A percentile compares a stretch with the other conserved stretches of the same genome.
Evolutionary conservation across 2,329 filamentous ascomycete genomes (phyloP).

Genomic region (Fusarium luffae): DNA sequence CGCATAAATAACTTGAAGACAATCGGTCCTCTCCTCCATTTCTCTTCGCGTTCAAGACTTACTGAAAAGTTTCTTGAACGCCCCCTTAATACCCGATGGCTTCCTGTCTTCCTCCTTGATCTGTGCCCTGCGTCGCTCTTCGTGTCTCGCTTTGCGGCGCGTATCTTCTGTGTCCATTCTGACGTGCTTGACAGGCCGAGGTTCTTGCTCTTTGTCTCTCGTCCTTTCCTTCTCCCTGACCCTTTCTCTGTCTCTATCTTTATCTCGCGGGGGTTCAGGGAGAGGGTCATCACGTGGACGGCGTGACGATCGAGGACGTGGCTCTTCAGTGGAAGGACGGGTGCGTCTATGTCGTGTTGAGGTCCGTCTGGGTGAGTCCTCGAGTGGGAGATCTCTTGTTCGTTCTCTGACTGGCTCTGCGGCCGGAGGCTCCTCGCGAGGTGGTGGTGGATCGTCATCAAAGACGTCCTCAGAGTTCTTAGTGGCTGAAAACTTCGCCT

Average conservation of each 20-base stretch:
- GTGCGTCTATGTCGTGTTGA: constrained; percentile 34
- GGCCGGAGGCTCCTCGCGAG: constrained; percentile 38
- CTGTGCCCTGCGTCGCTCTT: constrained; percentile 48
- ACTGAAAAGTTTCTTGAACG: constrained; percentile 48
- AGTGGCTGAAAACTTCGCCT: constrained; percentile 57
- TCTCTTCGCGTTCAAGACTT: constrained; percentile 33
- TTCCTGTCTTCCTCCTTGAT: constrained; percentile 49
- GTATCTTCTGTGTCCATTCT: constrained; percentile 51
- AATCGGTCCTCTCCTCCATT: constrained; percentile 14
- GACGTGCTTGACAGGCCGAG: constrained; percentile 36
- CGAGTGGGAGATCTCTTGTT: constrained; percentile 38
- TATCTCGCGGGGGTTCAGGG: constrained; percentile 32
- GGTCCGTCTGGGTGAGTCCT: constrained; percentile 49
- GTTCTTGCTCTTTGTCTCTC: constrained; percentile 14
- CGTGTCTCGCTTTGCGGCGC: constrained; percentile 50
- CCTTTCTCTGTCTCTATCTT: constrained; percentile 17
- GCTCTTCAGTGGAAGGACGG: constrained; percentile 37
- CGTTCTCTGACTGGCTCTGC: constrained; percentile 38
- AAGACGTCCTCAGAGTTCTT: constrained; percentile 53
- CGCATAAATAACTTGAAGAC: constrained; percentile 35
- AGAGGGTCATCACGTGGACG: constrained; percentile 33
- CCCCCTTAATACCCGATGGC: constrained; percentile 46
- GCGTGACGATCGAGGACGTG: constrained; percentile 38
- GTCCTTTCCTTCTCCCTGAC: constrained; percentile 24
- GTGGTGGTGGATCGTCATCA: constrained; percentile 41